These are phyloP conservation scores for Gleditsia sinensis DNA, from an alignment of 306 rosid genomes.

Conservation along the genomic window DNA sequence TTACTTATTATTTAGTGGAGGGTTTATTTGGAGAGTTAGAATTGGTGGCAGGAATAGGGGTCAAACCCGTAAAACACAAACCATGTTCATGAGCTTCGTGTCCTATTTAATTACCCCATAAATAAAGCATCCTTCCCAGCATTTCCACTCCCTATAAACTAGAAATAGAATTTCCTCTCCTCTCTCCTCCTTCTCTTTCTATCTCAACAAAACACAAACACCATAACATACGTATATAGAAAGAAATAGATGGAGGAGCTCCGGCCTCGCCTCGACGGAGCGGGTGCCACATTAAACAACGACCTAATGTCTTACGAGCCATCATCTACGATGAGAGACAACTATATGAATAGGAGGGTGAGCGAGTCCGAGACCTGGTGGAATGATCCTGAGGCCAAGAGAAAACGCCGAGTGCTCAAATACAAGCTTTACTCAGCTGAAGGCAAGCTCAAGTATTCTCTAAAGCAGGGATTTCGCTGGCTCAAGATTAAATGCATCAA, in stretches of 20 bases:
- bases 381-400: slow-evolving; percentile 62
- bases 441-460: slow-evolving; percentile 52
- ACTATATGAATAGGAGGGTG: background rate
- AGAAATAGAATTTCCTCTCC: slow-evolving; percentile 5
- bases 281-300: too few species aligned
- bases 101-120: slow-evolving; percentile 4
- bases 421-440: slow-evolving; percentile 57
- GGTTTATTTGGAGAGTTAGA: background rate
- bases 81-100: background rate
- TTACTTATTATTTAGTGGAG: background rate
- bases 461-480: slow-evolving; percentile 67
- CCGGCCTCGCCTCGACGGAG: background rate
- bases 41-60: background rate
- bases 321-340: background rate
- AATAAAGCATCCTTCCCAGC: background rate
- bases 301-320: background rate
- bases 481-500: slow-evolving; percentile 53
- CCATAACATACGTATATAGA: too few species aligned
- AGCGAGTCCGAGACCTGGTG: slow-evolving; percentile 39
- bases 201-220: background rate
- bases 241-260: slow-evolving; percentile 36
- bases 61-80: background rate
- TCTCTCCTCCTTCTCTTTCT: slow-evolving; percentile 19
- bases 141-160: background rate
- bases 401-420: slow-evolving; percentile 50